Evolutionary conservation across 2,329 filamentous ascomycete genomes (phyloP), one percentile per base, ranked within the genome.

Genomic region (Venturia oleaginea): DNA sequence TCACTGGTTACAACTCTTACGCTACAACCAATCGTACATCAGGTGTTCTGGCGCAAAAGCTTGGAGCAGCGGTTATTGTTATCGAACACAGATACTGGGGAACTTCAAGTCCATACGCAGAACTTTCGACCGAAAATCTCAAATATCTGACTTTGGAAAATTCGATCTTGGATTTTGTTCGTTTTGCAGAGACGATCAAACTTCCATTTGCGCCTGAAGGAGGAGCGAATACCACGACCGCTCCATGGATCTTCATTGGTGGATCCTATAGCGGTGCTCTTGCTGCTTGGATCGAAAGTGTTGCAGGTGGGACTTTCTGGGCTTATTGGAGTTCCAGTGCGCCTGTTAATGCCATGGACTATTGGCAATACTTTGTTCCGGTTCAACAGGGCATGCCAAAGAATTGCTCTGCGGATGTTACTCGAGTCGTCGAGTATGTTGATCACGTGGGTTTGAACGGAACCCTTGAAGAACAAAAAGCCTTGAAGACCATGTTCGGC

Each of bases 31-130:
- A 71, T 30, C 78, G 78, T 2, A 72, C 84, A 11, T 79, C 79
- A 3, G 83, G 83, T 43, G 69, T 55, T 32, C 13, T 63, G 24
- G 83, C 82, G 1, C 74, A 84, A 69, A 77, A 79, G 62, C 76
- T 85, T 46, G 77, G 79, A 22, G 83, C 78, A 46, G 84, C 83
- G 11, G 78, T 81, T 2, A 71, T 86, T 37, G 71, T 85, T 64
- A 69, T 86, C 38, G 84, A 86, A 72, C 84, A 86, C 69, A 79
- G 83, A 15, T 86, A 83, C 71, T 86, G 80, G 79, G 84, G 84
- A 4, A 76, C 77, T 19, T 85, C 82, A 7, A 79, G 79, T 2
- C 83, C 84, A 0, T 85, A 79, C 67, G 68, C 74, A 10, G 71
- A 78, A 17, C 74, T 84, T 43, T 81, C 79, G 0, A 80, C 82